These are phyloP conservation scores for Boechera stricta DNA, from an alignment of 345 rosid genomes.

Conservation along the genomic window DNA sequence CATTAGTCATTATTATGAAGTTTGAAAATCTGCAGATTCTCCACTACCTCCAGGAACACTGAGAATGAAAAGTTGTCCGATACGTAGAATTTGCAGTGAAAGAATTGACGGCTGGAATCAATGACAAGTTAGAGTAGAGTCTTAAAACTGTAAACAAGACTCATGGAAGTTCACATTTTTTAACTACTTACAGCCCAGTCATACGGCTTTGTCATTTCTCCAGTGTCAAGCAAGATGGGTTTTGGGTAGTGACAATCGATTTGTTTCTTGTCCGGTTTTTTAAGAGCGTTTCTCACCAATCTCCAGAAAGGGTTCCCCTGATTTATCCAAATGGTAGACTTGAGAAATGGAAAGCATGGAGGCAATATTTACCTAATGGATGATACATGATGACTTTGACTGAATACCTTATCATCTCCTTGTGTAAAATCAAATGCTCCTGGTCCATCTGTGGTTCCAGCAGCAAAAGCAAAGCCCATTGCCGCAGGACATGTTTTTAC, in stretches of 20 bases:
- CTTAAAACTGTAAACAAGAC: slow-evolving; percentile 12
- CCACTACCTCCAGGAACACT: slow-evolving; percentile 90
- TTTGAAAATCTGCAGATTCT: slow-evolving; percentile 32
- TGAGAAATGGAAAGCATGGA: slow-evolving; percentile 30
- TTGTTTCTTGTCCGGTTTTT: slow-evolving; percentile 74
- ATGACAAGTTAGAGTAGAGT: slow-evolving; percentile 32
- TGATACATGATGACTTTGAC: slow-evolving; percentile 15
- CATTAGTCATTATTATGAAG: slow-evolving; percentile 7
- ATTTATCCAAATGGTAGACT: slow-evolving; percentile 26
- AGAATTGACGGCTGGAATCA: slow-evolving; percentile 86
- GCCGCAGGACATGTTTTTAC: slow-evolving; percentile 97
- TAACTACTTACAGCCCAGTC: slow-evolving; percentile 87
- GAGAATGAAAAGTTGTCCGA: slow-evolving; percentile 95
- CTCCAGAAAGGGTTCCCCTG: slow-evolving; percentile 98
- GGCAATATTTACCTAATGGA: slow-evolving; percentile 24
- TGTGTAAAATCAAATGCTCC: slow-evolving; percentile 99
- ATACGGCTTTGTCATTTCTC: slow-evolving; percentile 95
- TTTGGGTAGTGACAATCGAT: slow-evolving; percentile 85
- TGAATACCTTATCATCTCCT: slow-evolving; percentile 83
- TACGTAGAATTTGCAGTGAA: slow-evolving; percentile 83
- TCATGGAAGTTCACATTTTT: slow-evolving; percentile 7
- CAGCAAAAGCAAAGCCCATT: slow-evolving; percentile 97
- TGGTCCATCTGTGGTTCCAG: slow-evolving; percentile 99
- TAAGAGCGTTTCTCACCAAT: slow-evolving; percentile 75
- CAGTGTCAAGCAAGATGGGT: slow-evolving; percentile 97